Evolutionary conservation across 1,284 basidiomycete genomes (phyloP), one percentile per base, ranked within the genome.

Genomic region (Cutaneotrichosporon arboriforme): DNA sequence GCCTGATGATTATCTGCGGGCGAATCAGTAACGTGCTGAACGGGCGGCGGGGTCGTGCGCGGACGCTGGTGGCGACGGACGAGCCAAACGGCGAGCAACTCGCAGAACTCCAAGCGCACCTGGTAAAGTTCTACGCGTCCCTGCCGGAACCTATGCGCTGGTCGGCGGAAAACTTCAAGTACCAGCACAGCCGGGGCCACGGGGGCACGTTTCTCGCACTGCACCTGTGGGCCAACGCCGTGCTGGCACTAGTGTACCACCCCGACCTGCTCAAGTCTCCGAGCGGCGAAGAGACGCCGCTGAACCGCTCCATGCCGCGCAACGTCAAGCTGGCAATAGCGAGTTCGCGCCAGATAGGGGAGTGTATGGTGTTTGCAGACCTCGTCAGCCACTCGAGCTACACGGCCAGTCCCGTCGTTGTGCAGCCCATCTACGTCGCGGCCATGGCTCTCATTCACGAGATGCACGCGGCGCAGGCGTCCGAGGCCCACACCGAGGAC

Each of bases 1-100:
- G 73, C 51, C 63, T 77, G 15, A 74, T 77, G 74, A 71, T 78
- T 8, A 68, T 78, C n/a, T 73, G 72, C 38, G 77, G 76, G 4
- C 60, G 76, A 17, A 77, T 78, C 52, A 58, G 66, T 47, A 71
- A 74, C 45, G 65, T 77, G 5, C 59, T 77, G n/a, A 77, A 77
- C 50, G 76, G 76, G 4, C 61, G 69, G 33, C 56, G 76, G 37
- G 75, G 76, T 8, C 61, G 69, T n/a, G 60, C 68, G 9, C 49
- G 73, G 22, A 77, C 76, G 1, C 57, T 77, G 8, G 72, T 73
- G 10, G 63, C 60, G n/a, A 59, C 69, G 8, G 53, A 61, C 3
- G 67, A 68, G 39, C 62, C 67, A 3, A 54, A 68, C 10, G 59
- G 67, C 12, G 66, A 69, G 34, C 62, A 68, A 37, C 54, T 77